These are phyloP conservation scores for Phialophora tarda DNA, from an alignment of 2,329 filamentous ascomycete genomes.

Conservation along the genomic window DNA sequence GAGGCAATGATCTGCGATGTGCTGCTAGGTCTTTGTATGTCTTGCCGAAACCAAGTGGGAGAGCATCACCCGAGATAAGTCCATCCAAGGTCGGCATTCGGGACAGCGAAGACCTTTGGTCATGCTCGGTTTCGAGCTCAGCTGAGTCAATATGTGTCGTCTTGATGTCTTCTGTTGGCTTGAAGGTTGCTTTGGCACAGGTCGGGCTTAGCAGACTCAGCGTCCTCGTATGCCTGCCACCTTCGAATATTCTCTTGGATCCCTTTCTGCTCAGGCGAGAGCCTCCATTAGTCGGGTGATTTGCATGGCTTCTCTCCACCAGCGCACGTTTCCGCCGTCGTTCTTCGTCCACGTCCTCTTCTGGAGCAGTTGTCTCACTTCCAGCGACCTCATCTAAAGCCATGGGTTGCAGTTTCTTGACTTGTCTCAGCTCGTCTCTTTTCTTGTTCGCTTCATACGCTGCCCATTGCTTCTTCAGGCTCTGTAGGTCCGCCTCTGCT, in stretches of 20 bases:
- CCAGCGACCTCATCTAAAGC: slow-evolving; percentile 31
- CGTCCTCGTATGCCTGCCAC: slow-evolving; percentile 64
- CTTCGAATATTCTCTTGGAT: slow-evolving; percentile 69
- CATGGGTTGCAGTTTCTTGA: slow-evolving; percentile 33
- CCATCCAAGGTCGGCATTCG: slow-evolving; percentile 35
- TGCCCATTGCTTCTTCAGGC: slow-evolving; percentile 84
- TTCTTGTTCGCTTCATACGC: slow-evolving; percentile 77
- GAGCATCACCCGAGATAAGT: slow-evolving; percentile 35
- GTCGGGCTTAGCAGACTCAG: slow-evolving; percentile 73
- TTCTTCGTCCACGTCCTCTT: slow-evolving; percentile 35
- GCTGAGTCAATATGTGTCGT: neutral
- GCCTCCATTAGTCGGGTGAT: neutral
- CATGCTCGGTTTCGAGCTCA: slow-evolving; percentile 3
- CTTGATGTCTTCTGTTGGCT: neutral
- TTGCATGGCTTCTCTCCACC: slow-evolving; percentile 26
- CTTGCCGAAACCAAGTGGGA: slow-evolving; percentile 39
- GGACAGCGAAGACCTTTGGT: slow-evolving; percentile 18
- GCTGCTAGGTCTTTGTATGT: slow-evolving; percentile 46
- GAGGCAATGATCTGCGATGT: slow-evolving; percentile 51
- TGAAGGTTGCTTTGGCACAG: slow-evolving; percentile 8
- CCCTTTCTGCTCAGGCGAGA: slow-evolving; percentile 38
- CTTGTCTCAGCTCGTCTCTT: slow-evolving; percentile 62
- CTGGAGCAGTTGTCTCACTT: neutral
- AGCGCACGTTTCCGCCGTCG: slow-evolving; percentile 31
- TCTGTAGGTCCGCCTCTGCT: slow-evolving; percentile 76